Base-by-base conservation (phyloP, 495 filamentous ascomycete genomes). In the Penicillium paradoxum region DNA sequence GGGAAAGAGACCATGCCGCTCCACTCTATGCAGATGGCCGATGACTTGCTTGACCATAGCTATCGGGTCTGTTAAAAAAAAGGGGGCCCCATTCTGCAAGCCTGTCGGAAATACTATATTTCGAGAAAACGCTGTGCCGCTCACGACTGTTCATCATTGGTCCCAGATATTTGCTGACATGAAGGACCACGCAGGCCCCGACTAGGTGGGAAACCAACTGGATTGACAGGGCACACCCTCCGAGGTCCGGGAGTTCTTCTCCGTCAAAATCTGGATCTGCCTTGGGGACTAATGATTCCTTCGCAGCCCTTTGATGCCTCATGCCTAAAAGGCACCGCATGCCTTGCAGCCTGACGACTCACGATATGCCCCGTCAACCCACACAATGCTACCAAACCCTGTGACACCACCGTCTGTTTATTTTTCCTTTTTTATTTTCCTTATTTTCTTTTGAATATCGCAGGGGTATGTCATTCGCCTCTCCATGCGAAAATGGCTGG, bases 341-440 rank as follows among this genome's bases (percentile, higher is more conserved):
- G 63, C 63, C 63, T 66, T 53, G 42, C 57, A 66, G 60, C 63
- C 63, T 66, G 55, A 63, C 57, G 39, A 65, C 39, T 46, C 36
- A 36, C 52, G 41, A 61, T 61, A 61, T 64, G 48, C 50, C 52
- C 57, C 57, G 49, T 64, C 54, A 48, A 61, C 50, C 50, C 49
- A 51, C 24, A 44, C 50, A 56, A 49, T 38, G 44, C 45, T 47
- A 54, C 49, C 56, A 51, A 54, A 62, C 57, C 62, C 63, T 33
- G 55, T 66, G 57, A 32, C 50, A 66, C 60, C 59, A 62, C 53
- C 59, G 50, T 56, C 55, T 14, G 45, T 58, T 50, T 13, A 47
- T 42, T 41, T 46, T 27, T 15, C 18, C 15, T 32, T 47, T 25
- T 11, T 15, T 47, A 27, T 27, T 27, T 3, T 27, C 3, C 3